A percentile compares a stretch with the other conserved stretches of the same genome.
These are phyloP conservation scores for Penicillium canariense DNA, from an alignment of 495 filamentous ascomycete genomes.

Conservation along the genomic window DNA sequence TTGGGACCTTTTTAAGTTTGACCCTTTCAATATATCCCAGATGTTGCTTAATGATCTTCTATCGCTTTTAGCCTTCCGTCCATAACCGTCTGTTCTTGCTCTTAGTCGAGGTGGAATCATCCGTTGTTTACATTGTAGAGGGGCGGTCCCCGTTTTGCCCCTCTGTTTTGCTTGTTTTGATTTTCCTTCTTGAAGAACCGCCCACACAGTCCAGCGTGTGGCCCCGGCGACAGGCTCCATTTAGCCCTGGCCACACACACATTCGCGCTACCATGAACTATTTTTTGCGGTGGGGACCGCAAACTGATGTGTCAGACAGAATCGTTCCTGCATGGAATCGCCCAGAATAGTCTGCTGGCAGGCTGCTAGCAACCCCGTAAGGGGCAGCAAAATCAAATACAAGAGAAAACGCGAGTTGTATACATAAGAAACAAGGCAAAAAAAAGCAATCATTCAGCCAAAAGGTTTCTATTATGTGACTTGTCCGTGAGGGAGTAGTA, in stretches of 20 bases:
- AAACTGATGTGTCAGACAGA: conserved; percentile 6
- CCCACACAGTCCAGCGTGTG: conserved; percentile 25
- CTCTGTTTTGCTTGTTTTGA: conserved; percentile 42
- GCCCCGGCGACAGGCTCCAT: conserved; percentile 36
- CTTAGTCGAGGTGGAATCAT: neutral
- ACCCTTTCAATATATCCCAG: neutral
- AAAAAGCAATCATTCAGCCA: no score
- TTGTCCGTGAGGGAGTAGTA: neutral
- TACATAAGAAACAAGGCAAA: no score
- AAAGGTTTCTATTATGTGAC: neutral
- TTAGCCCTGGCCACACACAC: conserved; percentile 20
- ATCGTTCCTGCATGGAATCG: conserved; percentile 1
- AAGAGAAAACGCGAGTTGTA: neutral
- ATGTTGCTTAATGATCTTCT: neutral
- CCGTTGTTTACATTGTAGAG: neutral
- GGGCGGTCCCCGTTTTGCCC: conserved; percentile 10
- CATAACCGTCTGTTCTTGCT: neutral
- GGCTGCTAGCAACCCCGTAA: neutral
- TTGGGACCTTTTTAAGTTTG: no score
- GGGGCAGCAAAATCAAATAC: neutral
- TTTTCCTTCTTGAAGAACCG: conserved; percentile 40
- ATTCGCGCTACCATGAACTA: conserved; percentile 5
- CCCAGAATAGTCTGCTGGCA: neutral
- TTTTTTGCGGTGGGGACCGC: conserved; percentile 16
- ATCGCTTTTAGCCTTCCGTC: neutral